Conservation (phyloP, 257 asterid species). For the Nicotiana paniculata region DNA sequence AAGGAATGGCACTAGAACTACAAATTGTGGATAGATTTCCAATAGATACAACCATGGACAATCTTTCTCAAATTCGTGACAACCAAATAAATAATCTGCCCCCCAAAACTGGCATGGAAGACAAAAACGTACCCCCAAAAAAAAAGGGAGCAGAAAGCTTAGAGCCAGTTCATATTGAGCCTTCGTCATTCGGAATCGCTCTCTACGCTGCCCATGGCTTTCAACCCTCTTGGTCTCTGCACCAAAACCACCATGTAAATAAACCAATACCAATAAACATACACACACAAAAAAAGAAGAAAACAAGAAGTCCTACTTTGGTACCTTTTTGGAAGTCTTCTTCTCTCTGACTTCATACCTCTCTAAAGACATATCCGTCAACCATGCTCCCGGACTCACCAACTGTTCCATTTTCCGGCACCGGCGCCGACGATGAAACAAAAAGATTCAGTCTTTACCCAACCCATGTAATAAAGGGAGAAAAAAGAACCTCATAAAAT, state of each 20-base stretch:
- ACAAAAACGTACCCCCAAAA: too few species aligned
- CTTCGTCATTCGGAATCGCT: slow-evolving; percentile 27
- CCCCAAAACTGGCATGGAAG: too few species aligned
- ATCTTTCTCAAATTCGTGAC: too few species aligned
- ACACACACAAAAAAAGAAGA: background rate
- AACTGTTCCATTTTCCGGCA: slow-evolving; percentile 12
- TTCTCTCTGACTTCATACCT: slow-evolving; percentile 40
- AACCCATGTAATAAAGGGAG: background rate
- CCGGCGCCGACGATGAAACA: too few species aligned
- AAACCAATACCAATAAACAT: background rate
- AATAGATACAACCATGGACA: too few species aligned
- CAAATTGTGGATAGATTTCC: too few species aligned
- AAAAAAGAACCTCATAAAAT: background rate
- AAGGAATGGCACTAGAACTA: too few species aligned
- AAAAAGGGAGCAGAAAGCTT: background rate
- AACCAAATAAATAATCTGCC: too few species aligned
- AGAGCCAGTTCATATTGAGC: background rate
- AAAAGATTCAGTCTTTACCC: background rate
- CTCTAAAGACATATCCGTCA: slow-evolving; percentile 34
- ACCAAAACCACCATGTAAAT: background rate
- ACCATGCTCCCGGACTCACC: slow-evolving; percentile 42
- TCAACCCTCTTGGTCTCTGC: slow-evolving; percentile 34
- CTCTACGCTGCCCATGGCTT: slow-evolving; percentile 36
- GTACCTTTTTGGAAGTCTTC: slow-evolving; percentile 34
- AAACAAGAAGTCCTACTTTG: too few species aligned